Evolutionary conservation across 345 rosid genomes (phyloP).

Genomic region (Eucalyptus sp.): DNA sequence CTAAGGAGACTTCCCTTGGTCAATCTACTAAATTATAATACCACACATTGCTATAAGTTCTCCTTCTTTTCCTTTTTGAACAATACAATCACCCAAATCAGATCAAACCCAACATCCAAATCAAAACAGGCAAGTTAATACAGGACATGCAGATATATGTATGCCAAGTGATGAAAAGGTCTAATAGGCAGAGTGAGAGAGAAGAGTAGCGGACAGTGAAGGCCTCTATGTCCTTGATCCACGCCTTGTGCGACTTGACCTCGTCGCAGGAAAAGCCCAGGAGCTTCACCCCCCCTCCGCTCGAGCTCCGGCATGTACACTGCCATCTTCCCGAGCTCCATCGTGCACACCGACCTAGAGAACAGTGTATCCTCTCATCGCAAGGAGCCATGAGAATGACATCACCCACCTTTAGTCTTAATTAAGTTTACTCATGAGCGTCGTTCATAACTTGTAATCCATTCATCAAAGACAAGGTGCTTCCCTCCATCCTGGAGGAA

Average conservation of each 20-base stretch:
- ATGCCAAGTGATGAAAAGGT: background rate
- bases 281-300: conserved; percentile 53
- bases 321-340: conserved; percentile 67
- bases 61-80: too few species aligned
- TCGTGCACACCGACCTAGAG: conserved; percentile 76
- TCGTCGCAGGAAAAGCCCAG: conserved; percentile 72
- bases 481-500: too few species aligned
- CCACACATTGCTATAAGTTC: background rate
- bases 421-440: too few species aligned
- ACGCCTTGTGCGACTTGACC: conserved; percentile 39
- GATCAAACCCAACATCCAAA: background rate
- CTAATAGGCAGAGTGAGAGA: background rate
- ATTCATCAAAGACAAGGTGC: too few species aligned
- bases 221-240: conserved; percentile 77
- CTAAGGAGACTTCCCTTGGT: background rate
- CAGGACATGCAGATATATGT: background rate
- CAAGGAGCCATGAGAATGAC: too few species aligned
- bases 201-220: conserved; percentile 18
- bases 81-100: background rate
- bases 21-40: background rate
- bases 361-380: too few species aligned
- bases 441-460: too few species aligned
- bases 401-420: too few species aligned
- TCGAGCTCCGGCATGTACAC: conserved; percentile 30
- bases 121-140: background rate